Conservation (phyloP, 164 flowering plant genomes). For the Tetrastigma voinierianum region DNA sequence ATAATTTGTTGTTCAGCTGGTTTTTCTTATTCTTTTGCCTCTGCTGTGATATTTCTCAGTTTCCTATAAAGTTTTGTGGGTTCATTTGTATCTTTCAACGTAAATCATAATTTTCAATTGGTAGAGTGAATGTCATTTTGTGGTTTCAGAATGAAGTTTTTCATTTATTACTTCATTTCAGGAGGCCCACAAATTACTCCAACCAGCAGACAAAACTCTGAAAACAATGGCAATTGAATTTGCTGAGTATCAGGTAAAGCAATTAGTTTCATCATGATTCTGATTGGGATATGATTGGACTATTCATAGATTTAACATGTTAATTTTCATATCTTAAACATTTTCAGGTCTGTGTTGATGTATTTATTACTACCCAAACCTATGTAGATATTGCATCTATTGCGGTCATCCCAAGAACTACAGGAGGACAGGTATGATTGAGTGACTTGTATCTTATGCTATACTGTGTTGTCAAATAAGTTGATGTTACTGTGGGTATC, state of each 20-base stretch:
- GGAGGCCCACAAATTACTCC: constrained; percentile 93
- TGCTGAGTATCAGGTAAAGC: constrained; percentile 91
- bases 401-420: constrained; percentile 89
- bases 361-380: constrained; percentile 80
- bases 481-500: constrained; percentile 2
- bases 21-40: too few species aligned
- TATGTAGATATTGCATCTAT: constrained; percentile 94
- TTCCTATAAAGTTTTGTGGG: too few species aligned
- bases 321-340: background rate
- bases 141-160: background rate
- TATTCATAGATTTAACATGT: background rate
- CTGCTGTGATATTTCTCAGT: too few species aligned
- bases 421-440: constrained; percentile 90
- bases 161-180: constrained; percentile 22
- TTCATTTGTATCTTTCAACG: too few species aligned
- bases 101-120: too few species aligned
- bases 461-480: constrained; percentile 5
- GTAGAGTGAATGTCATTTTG: too few species aligned
- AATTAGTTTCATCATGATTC: background rate
- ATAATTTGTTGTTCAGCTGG: too few species aligned
- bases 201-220: constrained; percentile 86
- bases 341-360: constrained; percentile 88
- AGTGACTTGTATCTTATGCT: constrained; percentile 1
- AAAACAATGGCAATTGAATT: constrained; percentile 94
- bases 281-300: background rate